Conservation (phyloP, 2,329 filamentous ascomycete species). For the Emmonsia crescens region DNA sequence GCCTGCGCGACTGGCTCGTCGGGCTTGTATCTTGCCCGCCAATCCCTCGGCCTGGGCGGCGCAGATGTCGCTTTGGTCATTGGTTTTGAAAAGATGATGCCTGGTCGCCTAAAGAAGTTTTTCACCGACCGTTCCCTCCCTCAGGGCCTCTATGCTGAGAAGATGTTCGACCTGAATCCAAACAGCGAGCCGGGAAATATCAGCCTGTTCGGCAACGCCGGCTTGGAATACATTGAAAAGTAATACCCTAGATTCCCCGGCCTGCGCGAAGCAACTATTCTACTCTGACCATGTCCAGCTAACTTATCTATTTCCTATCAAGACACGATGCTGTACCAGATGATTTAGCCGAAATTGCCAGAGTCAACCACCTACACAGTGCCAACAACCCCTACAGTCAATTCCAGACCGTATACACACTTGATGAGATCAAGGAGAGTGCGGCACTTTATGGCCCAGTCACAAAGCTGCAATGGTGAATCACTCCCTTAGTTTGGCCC, state of each 20-base stretch:
- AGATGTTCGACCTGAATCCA: conserved; percentile 13
- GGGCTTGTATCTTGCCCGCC: conserved; percentile 15
- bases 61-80: conserved; percentile 17
- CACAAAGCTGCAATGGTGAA: conserved; percentile 12
- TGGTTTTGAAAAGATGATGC: conserved; percentile 19
- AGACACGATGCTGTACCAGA: conserved; percentile 15
- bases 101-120: conserved; percentile 13
- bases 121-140: conserved; percentile 13
- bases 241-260: neutral
- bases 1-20: conserved; percentile 17
- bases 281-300: neutral
- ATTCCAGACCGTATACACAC: conserved; percentile 13
- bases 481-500: neutral
- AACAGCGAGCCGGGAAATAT: conserved; percentile 14
- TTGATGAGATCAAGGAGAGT: conserved; percentile 13
- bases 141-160: conserved; percentile 6
- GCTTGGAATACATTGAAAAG: conserved; percentile 16
- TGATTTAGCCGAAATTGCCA: conserved; percentile 15
- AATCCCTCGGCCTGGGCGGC: conserved; percentile 12
- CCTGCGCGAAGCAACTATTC: neutral
- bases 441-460: conserved; percentile 11
- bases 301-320: neutral
- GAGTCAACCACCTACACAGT: conserved; percentile 15
- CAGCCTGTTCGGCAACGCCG: conserved; percentile 15
- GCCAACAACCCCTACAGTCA: conserved; percentile 16